Conservation (phyloP, 2,329 filamentous ascomycete genomes). For the Daldinia eschscholtzii region DNA sequence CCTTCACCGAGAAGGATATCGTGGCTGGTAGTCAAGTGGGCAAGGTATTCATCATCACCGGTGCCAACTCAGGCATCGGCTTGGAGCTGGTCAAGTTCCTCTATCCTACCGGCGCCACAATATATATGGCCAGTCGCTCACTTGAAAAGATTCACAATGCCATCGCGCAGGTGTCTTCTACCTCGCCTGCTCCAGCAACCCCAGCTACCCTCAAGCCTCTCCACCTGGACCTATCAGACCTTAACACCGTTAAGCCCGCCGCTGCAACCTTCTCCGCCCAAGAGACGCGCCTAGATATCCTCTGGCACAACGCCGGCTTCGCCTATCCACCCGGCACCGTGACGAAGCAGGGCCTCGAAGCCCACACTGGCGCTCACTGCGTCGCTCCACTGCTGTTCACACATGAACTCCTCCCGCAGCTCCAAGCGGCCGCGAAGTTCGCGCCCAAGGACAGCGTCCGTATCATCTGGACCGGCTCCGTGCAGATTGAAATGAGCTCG, state of each 20-base stretch:
- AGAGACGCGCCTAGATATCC: conserved; percentile 32
- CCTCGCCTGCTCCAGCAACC: conserved; percentile 35
- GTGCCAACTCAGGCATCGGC: conserved; percentile 57
- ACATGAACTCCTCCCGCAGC: conserved; percentile 52
- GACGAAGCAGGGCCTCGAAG: conserved; percentile 32
- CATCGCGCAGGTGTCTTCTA: conserved; percentile 50
- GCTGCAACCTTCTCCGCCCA: conserved; percentile 20
- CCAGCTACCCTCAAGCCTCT: conserved; percentile 38
- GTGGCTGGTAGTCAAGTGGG: conserved; percentile 44
- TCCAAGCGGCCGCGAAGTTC: conserved; percentile 49
- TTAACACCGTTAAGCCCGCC: conserved; percentile 31
- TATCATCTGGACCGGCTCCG: conserved; percentile 47
- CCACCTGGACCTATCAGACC: conserved; percentile 41
- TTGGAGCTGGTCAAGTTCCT: conserved; percentile 65
- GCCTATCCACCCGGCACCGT: conserved; percentile 12
- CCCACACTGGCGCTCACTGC: conserved; percentile 28
- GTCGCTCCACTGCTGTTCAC: conserved; percentile 49
- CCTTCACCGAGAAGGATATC: conserved; percentile 46
- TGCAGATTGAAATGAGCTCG: conserved; percentile 41
- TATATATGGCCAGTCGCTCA: conserved; percentile 65
- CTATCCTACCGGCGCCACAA: conserved; percentile 63
- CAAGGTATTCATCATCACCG: conserved; percentile 63
- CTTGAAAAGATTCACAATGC: not conserved
- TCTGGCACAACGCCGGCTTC: conserved; percentile 37
- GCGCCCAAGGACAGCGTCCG: conserved; percentile 23